Evolutionary conservation across 1,284 basidiomycete genomes (phyloP), one percentile per base, ranked within the genome.

Genomic region (Anthracocystis panici-leucophaei): DNA sequence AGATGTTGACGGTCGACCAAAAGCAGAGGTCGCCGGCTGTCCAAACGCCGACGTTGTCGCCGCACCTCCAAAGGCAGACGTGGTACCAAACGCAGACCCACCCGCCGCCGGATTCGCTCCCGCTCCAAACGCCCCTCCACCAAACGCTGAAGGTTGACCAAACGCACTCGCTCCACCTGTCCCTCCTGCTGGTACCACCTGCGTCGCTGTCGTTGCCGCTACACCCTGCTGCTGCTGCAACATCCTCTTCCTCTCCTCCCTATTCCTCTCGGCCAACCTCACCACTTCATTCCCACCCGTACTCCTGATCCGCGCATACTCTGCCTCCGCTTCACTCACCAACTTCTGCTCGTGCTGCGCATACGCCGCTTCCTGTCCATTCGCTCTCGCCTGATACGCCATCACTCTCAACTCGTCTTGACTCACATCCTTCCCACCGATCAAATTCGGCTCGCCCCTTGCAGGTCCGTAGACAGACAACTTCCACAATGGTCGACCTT

Each of bases 391-490:
- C 44, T 72, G 71, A 44, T 77, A 77, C 21, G 75, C 75, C 69
- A 70, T 67, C 10, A 77, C 53, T 7, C 62, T 91, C 87, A 97
- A 85, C 85, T 97, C 95, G 79, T 97, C 95, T 0, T 89, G 89
- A 0, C 91, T 92, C 69, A 92, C 87, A 79, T 97, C 94, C 33
- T 92, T 86, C 1, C 90, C 90, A 5, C 85, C 73, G 18, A 97
- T 85, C 7, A 96, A 78, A 51, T 89, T 90, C 0, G 90, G 91
- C 77, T 94, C 92, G 58, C 89, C 84, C 81, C 95, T 94, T 0
- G 90, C 90, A 23, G 92, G 90, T 0, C 89, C 94, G 83, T 92
- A 97, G 0, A 89, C 91, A 0, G 93, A 91, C 0, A 95, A 86
- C n/a, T 91, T 91, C 91, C 92, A 97, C 8, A 89, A 60, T 0